Base-by-base conservation (phyloP, 495 filamentous ascomycete species). In the Tuber borchii region DNA sequence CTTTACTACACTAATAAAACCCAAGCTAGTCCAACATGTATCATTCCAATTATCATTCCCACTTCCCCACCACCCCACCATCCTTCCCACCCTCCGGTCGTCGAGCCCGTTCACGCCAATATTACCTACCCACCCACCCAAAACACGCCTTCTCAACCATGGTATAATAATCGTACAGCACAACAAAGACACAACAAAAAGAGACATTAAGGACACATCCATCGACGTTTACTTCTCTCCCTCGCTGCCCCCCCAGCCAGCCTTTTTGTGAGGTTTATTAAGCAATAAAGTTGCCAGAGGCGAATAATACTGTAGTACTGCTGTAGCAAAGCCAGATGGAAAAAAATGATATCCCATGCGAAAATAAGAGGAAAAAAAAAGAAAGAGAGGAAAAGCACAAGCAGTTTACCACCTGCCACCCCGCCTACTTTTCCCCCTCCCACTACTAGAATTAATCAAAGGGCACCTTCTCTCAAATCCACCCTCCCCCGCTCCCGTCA, bases 391-490 rank as follows among this genome's bases (percentile, higher is more conserved):
- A 76, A 51, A 1, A 45, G 17, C 26, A 17, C 8, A 71, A 26
- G 17, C 14, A 37, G 61, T 44, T 16, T 70, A 45, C 22, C 73
- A 46, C 70, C 69, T 31, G 19, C 34, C 19, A 6, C 34, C 22
- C 16, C 20, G 20, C 37, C 16, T 6, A 20, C 44, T 22, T 73
- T 14, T 48, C 51, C 39, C 51, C 71, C 71, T 39, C 19, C 40
- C 43, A 17, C 20, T 46, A 19, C 20, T 2, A 7, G 46, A 48
- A 71, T 40, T 40, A 40, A 40, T 40, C 39, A 40, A 6, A 40
- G 39, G 39, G 39, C 3, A 40, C 1, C 39, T 42, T 43, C 16
- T 3, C 17, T 79, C 70, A 79, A 79, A 79, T 79, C 78, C 78
- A 79, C 51, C 51, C 51, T 17, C 76, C 76, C 9, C 72, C 37